phyloP scores from a whole-genome alignment of 1,139 yeast species.

The Insectozyma bohioensis region DNA sequence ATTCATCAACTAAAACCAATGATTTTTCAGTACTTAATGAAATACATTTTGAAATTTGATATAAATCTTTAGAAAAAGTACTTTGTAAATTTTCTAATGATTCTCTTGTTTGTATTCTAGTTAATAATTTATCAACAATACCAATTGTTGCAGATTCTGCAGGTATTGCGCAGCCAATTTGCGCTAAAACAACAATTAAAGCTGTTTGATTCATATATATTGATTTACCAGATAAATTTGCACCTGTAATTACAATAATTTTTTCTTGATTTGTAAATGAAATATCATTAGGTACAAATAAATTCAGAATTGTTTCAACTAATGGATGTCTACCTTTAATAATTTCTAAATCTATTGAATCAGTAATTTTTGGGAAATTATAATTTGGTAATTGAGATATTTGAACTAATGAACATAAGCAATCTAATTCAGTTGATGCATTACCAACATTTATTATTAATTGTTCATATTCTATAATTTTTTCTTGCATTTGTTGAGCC shows the following conservation, averaged over 20 bases:
- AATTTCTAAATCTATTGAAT: slow-evolving; percentile 21
- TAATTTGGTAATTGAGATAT: slow-evolving; percentile 31
- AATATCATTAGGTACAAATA: slow-evolving; percentile 38
- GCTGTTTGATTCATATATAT: slow-evolving; percentile 46
- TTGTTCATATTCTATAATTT: slow-evolving; percentile 18
- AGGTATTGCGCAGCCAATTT: slow-evolving; percentile 51
- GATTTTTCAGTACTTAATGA: slow-evolving; percentile 33
- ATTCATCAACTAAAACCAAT: slow-evolving; percentile 47
- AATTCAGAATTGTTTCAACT: slow-evolving; percentile 31
- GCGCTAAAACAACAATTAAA: slow-evolving; percentile 42
- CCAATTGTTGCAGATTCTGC: slow-evolving; percentile 43
- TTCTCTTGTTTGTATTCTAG: slow-evolving; percentile 43
- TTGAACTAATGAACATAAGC: slow-evolving; percentile 33
- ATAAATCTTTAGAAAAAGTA: slow-evolving; percentile 45
- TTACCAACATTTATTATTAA: slow-evolving; percentile 18
- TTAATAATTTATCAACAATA: slow-evolving; percentile 41
- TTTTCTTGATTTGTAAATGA: slow-evolving; percentile 13
- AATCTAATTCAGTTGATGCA: slow-evolving; percentile 35
- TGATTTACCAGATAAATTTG: slow-evolving; percentile 54
- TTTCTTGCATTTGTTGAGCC: slow-evolving; percentile 28
- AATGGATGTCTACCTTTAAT: slow-evolving; percentile 40
- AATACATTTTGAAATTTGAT: slow-evolving; percentile 43
- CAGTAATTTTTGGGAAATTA: slow-evolving; percentile 34
- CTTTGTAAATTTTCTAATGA: slow-evolving; percentile 41
- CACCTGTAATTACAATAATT: slow-evolving; percentile 43